A percentile compares a stretch with the other conserved stretches of the same genome.
These are phyloP conservation scores for Sarocladium brachiariae DNA, from an alignment of 2,329 filamentous ascomycete species.

Conservation along the genomic window DNA sequence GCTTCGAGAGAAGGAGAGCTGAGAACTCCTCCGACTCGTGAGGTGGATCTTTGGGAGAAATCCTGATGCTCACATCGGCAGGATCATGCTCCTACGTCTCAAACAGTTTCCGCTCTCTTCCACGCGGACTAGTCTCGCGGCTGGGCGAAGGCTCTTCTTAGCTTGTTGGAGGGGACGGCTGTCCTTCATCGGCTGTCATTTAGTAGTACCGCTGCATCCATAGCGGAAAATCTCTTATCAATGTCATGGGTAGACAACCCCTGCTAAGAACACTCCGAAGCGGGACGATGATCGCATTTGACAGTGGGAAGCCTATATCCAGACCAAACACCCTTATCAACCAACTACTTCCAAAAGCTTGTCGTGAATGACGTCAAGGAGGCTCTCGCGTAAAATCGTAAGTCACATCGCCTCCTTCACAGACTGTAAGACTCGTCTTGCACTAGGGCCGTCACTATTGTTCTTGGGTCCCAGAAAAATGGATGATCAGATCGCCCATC, in stretches of 20 bases:
- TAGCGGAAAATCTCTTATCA: slow-evolving; percentile 1
- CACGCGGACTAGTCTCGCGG: too few relatives aligned
- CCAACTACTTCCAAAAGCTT: not conserved
- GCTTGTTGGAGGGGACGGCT: not conserved
- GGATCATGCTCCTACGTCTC: too few relatives aligned
- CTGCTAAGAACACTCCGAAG: too few relatives aligned
- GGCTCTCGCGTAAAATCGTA: not conserved
- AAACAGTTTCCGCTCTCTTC: too few relatives aligned
- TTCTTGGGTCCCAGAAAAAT: not conserved
- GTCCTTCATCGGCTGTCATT: too few relatives aligned
- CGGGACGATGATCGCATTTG: not conserved
- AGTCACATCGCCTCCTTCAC: not conserved
- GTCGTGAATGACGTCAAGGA: not conserved
- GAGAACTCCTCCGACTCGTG: not conserved
- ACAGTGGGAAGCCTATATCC: not conserved
- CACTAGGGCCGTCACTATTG: not conserved
- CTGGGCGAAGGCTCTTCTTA: not conserved
- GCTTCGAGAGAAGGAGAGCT: not conserved
- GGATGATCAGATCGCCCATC: too few relatives aligned
- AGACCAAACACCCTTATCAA: not conserved
- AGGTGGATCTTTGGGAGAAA: not conserved
- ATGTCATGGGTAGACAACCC: not conserved
- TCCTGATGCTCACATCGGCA: too few relatives aligned
- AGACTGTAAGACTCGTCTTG: not conserved
- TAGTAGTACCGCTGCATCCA: not conserved